Evolutionary conservation across 768 basidiomycete genomes (phyloP).

Genomic region (Auricularia sp.): DNA sequence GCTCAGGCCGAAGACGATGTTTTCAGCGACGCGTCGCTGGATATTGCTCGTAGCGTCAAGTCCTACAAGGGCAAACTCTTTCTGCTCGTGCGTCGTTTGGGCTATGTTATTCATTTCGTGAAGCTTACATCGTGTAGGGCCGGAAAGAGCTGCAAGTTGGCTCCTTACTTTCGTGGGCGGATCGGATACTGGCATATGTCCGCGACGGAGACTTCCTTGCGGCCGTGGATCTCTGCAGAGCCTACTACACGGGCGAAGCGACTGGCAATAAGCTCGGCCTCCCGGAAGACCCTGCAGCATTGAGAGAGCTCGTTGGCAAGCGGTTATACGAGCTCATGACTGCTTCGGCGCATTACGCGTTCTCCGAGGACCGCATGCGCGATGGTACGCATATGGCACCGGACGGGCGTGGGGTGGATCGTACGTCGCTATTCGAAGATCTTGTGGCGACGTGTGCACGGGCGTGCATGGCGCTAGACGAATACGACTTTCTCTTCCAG

Average conservation of each 20-base stretch:
- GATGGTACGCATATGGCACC: constrained; percentile 76
- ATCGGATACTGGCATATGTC: constrained; percentile 75
- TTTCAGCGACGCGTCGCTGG: constrained; percentile 36
- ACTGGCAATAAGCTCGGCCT: constrained; percentile 83
- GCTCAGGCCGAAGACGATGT: constrained; percentile 19
- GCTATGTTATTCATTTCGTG: not conserved
- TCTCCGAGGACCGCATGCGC: constrained; percentile 89
- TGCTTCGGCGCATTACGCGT: constrained; percentile 81
- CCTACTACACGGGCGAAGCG: constrained; percentile 71
- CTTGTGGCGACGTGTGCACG: constrained; percentile 68
- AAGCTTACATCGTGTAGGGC: constrained; percentile 32
- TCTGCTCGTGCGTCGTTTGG: constrained; percentile 53
- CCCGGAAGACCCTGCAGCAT: constrained; percentile 51
- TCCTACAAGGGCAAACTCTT: constrained; percentile 89
- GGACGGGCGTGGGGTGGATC: constrained; percentile 85
- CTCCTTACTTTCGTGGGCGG: constrained; percentile 88
- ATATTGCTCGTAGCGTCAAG: constrained; percentile 61
- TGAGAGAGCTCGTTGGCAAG: constrained; percentile 55
- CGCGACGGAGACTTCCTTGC: constrained; percentile 78
- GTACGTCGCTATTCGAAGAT: constrained; percentile 80
- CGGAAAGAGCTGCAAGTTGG: constrained; percentile 64
- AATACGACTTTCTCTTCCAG: constrained; percentile 84
- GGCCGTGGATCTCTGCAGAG: constrained; percentile 77
- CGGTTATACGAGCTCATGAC: constrained; percentile 75
- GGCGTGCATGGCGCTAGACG: constrained; percentile 70